Evolutionary conservation across 208 protist genomes (phyloP).

Genomic region (Angomonas deanei): DNA sequence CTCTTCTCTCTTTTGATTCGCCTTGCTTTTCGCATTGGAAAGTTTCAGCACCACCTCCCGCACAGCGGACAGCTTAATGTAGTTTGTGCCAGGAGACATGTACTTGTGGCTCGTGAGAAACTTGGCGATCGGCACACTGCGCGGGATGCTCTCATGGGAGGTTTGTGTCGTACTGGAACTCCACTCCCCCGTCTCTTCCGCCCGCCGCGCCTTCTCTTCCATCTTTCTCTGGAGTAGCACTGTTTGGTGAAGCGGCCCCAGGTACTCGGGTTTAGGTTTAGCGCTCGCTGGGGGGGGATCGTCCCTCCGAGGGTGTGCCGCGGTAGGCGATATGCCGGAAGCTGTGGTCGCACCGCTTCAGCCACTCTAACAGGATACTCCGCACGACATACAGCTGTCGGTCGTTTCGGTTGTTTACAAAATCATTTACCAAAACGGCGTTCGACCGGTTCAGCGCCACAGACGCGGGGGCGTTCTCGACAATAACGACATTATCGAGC

Average conservation of each 20-base stretch:
- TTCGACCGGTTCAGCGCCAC: conserved; percentile 73
- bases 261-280: background rate
- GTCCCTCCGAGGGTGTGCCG: too few relatives aligned
- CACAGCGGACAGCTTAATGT: conserved; percentile 46
- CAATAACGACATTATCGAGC: conserved; percentile 73
- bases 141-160: too few relatives aligned
- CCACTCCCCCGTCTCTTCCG: conserved; percentile 5
- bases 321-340: background rate
- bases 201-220: background rate
- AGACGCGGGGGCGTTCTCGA: conserved; percentile 88
- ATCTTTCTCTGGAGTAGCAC: background rate
- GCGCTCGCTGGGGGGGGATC: too few relatives aligned
- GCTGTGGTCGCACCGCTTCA: conserved; percentile 25
- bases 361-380: conserved; percentile 62
- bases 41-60: conserved; percentile 22
- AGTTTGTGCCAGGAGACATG: conserved; percentile 49
- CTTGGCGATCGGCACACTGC: conserved; percentile 8
- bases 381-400: conserved; percentile 69
- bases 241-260: background rate
- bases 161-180: too few relatives aligned
- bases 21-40: conserved; percentile 11
- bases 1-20: conserved; percentile 2
- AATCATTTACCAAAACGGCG: conserved; percentile 84
- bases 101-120: conserved; percentile 48
- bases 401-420: conserved; percentile 63